These are phyloP conservation scores for Plasmodium relictum DNA, from an alignment of 169 alveolate species.

Conservation along the genomic window DNA sequence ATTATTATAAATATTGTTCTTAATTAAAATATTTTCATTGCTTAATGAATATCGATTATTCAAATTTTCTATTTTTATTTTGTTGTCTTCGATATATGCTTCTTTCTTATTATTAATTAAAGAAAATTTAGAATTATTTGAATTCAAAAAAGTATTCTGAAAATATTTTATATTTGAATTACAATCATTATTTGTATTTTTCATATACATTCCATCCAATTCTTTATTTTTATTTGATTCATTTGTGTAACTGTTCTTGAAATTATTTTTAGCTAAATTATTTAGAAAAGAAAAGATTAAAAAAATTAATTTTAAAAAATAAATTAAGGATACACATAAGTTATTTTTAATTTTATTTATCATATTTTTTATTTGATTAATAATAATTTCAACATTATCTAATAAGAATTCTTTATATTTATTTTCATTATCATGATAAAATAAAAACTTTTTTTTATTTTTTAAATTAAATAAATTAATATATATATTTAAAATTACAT, in stretches of 20 bases:
- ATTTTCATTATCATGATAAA: slow-evolving; percentile 52
- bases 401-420: slow-evolving; percentile 45
- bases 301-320: slow-evolving; percentile 47
- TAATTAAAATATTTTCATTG: neutral
- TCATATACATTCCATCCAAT: neutral
- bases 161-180: neutral
- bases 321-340: slow-evolving; percentile 21
- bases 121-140: neutral
- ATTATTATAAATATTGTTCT: neutral
- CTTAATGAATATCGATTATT: neutral
- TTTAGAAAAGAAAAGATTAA: slow-evolving; percentile 30
- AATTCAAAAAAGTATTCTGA: neutral
- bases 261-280: slow-evolving; percentile 32
- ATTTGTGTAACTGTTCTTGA: neutral
- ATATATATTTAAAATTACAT: slow-evolving; percentile 53
- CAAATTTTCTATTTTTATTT: neutral
- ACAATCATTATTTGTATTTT: neutral
- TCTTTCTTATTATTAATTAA: neutral
- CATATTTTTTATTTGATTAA: slow-evolving; percentile 51
- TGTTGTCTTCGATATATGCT: neutral
- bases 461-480: slow-evolving; percentile 33
- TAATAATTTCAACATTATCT: slow-evolving; percentile 35
- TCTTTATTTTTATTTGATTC: neutral
- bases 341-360: slow-evolving; percentile 30
- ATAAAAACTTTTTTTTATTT: slow-evolving; percentile 22